phyloP scores from a whole-genome alignment of 176 grass and related monocot genomes.

The Juncus effusus region DNA sequence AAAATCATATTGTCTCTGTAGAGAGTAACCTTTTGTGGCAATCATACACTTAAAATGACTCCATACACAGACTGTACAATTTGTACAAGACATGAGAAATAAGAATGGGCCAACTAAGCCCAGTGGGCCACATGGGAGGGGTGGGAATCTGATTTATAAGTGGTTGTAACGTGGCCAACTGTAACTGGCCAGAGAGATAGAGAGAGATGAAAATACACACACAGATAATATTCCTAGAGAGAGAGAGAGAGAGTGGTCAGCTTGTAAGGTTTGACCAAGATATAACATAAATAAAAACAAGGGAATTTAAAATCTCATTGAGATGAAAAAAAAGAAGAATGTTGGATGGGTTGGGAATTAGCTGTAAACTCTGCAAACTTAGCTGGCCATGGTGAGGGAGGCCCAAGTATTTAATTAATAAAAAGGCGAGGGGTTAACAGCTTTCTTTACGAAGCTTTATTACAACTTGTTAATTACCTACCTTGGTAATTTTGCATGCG shows the following conservation, averaged over 20 bases:
- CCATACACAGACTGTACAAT: background rate
- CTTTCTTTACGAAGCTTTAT: no score
- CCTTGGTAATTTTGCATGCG: no score
- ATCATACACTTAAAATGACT: background rate
- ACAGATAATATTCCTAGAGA: slow-evolving; percentile 13
- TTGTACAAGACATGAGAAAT: background rate
- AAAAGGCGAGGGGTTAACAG: background rate
- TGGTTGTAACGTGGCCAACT: slow-evolving; percentile 66
- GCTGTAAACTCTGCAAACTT: slow-evolving; percentile 56
- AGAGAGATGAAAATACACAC: slow-evolving; percentile 15
- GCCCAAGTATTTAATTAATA: slow-evolving; percentile 13
- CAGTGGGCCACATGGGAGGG: slow-evolving; percentile 26
- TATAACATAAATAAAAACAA: slow-evolving; percentile 4
- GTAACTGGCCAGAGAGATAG: slow-evolving; percentile 34
- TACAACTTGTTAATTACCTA: no score
- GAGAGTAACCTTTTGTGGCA: no score
- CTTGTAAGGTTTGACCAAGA: slow-evolving; percentile 33
- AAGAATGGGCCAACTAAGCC: slow-evolving; percentile 25
- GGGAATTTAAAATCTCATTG: slow-evolving; percentile 18
- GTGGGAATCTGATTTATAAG: slow-evolving; percentile 36
- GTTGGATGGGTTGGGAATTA: slow-evolving; percentile 43
- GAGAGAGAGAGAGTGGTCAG: slow-evolving; percentile 34
- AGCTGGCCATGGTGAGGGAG: slow-evolving; percentile 49
- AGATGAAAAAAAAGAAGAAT: slow-evolving; percentile 21
- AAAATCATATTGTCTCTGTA: no score